Evolutionary conservation across 2,329 filamentous ascomycete genomes (phyloP), one percentile per base, ranked within the genome.

Genomic region (Madurella fahalii): DNA sequence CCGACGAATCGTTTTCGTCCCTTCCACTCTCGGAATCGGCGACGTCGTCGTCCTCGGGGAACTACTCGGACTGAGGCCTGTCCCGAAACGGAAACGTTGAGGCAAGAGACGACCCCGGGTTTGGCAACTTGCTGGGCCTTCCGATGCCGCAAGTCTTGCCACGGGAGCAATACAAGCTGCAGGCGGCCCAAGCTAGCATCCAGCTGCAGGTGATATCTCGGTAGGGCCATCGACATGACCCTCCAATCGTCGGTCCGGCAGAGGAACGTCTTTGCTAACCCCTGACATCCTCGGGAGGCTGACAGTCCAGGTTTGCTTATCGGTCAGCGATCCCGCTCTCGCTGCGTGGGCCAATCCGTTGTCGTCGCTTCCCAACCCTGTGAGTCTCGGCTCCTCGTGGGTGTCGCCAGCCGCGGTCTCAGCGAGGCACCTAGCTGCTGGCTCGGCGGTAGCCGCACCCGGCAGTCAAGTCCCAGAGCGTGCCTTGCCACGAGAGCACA

Each of bases 1-100:
- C 5, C 48, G 18, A 49, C 53, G 45, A 56, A 56, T 56, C 53
- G 52, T 41, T 18, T 31, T 42, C 39, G 25, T 45, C 40, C 40
- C 12, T 17, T n/a, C 12, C 18, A 2, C 4, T 4, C 16, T 44
- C 9, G n/a, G 5, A 52, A 44, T 51, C 47, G 53, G 48, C 48
- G 48, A 55, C 42, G 13, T 45, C 9, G 32, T n/a, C 32, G 16
- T 18, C 8, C 18, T 44, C 43, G 47, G 47, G 43, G 53, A 43
- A 7, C 47, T 47, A 11, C 39, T 16, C 4, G 43, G 18, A 9
- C 43, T 37, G 12, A 17, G 4, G 7, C 40, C 8, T 12, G 18
- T 4, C 53, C 41, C 32, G 52, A 56, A 49, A 4, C 13, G 49
- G 46, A 46, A 15, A 47, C 15, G 1, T 32, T 20, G 39, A 43